These are phyloP conservation scores for Tolypocladium ophioglossoides DNA, from an alignment of 2,329 filamentous ascomycete species.

Conservation along the genomic window DNA sequence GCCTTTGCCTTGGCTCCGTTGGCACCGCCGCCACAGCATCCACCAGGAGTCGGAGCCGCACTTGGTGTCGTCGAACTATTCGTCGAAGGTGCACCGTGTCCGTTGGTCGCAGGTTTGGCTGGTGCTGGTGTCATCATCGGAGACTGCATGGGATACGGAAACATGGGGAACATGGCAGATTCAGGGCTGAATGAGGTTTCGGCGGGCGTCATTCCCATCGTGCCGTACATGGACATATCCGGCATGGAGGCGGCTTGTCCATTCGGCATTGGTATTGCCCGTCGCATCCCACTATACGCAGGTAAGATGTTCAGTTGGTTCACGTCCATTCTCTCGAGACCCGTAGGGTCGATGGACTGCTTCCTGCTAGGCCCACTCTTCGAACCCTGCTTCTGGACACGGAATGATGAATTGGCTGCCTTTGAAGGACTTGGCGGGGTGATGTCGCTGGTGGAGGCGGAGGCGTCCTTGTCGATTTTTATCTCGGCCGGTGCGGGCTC, in stretches of 20 bases:
- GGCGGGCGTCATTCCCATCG: slow-evolving; percentile 15
- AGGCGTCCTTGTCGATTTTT: slow-evolving; percentile 14
- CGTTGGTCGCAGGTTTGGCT: slow-evolving; percentile 10
- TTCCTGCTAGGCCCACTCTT: slow-evolving; percentile 28
- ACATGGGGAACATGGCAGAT: slow-evolving; percentile 20
- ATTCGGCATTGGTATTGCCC: slow-evolving; percentile 12
- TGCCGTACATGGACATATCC: slow-evolving; percentile 15
- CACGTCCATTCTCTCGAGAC: slow-evolving; percentile 42
- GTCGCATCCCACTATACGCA: slow-evolving; percentile 17
- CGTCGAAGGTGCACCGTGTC: slow-evolving; percentile 8
- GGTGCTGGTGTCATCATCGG: slow-evolving; percentile 9
- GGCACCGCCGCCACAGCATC: slow-evolving; percentile 13
- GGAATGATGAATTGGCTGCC: slow-evolving; percentile 22
- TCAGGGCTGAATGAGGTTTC: slow-evolving; percentile 14
- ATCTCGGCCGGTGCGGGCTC: slow-evolving; percentile 11
- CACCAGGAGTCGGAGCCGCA: slow-evolving; percentile 1
- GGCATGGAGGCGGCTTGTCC: slow-evolving; percentile 8
- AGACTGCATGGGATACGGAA: slow-evolving; percentile 17
- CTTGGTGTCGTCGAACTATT: slow-evolving; percentile 8
- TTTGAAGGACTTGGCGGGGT: slow-evolving; percentile 21
- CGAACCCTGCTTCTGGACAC: slow-evolving; percentile 33
- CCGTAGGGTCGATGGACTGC: slow-evolving; percentile 37
- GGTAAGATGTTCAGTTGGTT: slow-evolving; percentile 38
- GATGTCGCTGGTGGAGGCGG: slow-evolving; percentile 10
- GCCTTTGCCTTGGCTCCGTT: slow-evolving; percentile 2